Evolutionary conservation across 129 eudicot genomes (phyloP).

Genomic region (Dittrichia graveolens): DNA sequence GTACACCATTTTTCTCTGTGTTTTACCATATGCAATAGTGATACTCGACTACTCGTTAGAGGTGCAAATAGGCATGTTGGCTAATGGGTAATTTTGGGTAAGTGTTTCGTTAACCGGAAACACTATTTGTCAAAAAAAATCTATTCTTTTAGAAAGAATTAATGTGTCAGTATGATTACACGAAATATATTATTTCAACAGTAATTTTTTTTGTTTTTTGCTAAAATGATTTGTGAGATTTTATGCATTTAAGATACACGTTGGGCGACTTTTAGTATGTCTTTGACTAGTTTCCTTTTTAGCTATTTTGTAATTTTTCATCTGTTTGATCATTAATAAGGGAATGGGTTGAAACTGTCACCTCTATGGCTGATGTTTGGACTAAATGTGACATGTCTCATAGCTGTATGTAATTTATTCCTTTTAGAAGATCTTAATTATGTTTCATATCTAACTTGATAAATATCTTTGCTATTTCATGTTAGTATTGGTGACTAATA

Average conservation of each 20-base stretch:
- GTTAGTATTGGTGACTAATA: background rate
- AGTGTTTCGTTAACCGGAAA: background rate
- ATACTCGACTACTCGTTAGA: background rate
- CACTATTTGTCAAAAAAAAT: background rate
- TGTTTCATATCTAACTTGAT: slow-evolving; percentile 15
- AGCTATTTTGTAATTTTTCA: background rate
- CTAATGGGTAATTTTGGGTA: background rate
- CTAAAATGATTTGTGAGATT: background rate
- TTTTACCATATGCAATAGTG: slow-evolving; percentile 9
- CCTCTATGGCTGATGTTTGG: background rate
- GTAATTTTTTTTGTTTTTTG: background rate
- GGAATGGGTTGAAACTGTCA: background rate
- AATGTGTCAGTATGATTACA: background rate
- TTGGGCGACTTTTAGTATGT: background rate
- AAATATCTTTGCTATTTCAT: background rate
- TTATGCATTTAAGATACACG: slow-evolving; percentile 9
- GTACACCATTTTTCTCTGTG: slow-evolving; percentile 42
- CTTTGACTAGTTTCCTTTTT: background rate
- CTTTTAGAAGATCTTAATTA: background rate
- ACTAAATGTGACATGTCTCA: background rate
- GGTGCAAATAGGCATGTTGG: background rate
- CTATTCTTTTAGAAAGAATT: background rate
- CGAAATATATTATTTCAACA: background rate
- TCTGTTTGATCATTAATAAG: background rate
- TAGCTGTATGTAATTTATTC: background rate